phyloP scores from a whole-genome alignment of 495 filamentous ascomycete genomes.

The Xylaria telfairii region DNA sequence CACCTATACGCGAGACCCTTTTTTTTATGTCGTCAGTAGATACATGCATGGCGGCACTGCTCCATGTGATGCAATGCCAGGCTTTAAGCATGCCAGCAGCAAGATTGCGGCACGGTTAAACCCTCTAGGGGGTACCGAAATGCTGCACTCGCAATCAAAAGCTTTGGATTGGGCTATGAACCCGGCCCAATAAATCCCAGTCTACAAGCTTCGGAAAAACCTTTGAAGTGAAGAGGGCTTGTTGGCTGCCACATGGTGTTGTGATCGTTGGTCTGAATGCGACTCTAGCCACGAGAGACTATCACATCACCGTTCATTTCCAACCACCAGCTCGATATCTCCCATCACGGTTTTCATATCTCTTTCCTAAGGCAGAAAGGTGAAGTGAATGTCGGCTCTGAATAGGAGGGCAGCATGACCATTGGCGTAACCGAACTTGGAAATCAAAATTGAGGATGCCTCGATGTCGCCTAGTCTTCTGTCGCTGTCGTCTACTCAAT shows the following conservation, averaged over 20 bases:
- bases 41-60: background rate
- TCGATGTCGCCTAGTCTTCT: background rate
- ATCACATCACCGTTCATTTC: background rate
- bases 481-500: background rate
- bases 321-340: background rate
- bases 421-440: background rate
- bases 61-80: background rate
- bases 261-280: background rate
- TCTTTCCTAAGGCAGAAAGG: background rate
- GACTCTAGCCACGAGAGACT: background rate
- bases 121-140: background rate
- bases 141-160: background rate
- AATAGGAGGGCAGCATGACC: constrained; percentile 2
- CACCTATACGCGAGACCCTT: background rate
- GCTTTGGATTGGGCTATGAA: background rate
- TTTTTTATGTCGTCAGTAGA: background rate
- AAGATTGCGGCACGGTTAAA: background rate
- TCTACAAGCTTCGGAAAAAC: no score
- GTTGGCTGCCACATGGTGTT: background rate
- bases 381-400: background rate
- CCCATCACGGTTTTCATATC: no score
- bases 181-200: background rate
- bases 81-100: background rate
- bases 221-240: background rate
- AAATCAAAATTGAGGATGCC: background rate